These are phyloP conservation scores for Catharanthus roseus DNA, from an alignment of 257 asterid species.

Conservation along the genomic window DNA sequence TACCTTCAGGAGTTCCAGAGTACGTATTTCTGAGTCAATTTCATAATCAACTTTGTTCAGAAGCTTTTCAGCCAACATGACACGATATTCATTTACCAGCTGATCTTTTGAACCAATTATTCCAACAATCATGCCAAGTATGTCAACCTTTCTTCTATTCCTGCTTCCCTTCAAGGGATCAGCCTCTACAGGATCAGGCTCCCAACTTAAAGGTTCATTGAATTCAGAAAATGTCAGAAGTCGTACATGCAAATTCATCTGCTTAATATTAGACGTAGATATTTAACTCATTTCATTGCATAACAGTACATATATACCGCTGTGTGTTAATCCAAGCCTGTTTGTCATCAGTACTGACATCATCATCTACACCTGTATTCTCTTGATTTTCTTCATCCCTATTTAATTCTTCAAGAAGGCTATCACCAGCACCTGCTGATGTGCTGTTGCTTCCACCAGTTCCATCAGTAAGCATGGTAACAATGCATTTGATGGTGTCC, in stretches of 20 bases:
- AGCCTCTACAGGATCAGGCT: slow-evolving; percentile 98
- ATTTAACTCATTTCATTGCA: slow-evolving; percentile 1
- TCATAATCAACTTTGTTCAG: slow-evolving; percentile 91
- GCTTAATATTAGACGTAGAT: background rate
- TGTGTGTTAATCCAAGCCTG: slow-evolving; percentile 95
- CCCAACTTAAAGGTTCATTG: slow-evolving; percentile 60
- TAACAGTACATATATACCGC: slow-evolving; percentile 33
- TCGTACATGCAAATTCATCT: slow-evolving; percentile 23
- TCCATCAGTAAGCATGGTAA: slow-evolving; percentile 98
- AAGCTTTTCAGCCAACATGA: slow-evolving; percentile 98
- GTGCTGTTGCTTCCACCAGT: slow-evolving; percentile 76
- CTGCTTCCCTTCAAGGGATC: slow-evolving; percentile 84
- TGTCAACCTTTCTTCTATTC: slow-evolving; percentile 76
- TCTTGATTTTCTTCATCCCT: slow-evolving; percentile 97
- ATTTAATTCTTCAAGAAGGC: slow-evolving; percentile 95
- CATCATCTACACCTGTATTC: slow-evolving; percentile 60
- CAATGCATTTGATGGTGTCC: slow-evolving; percentile 92
- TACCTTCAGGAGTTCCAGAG: slow-evolving; percentile 95
- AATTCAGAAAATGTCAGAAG: slow-evolving; percentile 24
- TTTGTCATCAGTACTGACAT: slow-evolving; percentile 68
- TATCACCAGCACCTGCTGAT: slow-evolving; percentile 78
- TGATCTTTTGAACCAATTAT: slow-evolving; percentile 98
- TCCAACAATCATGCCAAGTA: slow-evolving; percentile 93
- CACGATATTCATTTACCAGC: slow-evolving; percentile 93
- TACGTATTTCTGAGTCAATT: slow-evolving; percentile 91